Evolutionary conservation across 2,329 filamentous ascomycete species (phyloP).

Genomic region (Ascochyta lentis): DNA sequence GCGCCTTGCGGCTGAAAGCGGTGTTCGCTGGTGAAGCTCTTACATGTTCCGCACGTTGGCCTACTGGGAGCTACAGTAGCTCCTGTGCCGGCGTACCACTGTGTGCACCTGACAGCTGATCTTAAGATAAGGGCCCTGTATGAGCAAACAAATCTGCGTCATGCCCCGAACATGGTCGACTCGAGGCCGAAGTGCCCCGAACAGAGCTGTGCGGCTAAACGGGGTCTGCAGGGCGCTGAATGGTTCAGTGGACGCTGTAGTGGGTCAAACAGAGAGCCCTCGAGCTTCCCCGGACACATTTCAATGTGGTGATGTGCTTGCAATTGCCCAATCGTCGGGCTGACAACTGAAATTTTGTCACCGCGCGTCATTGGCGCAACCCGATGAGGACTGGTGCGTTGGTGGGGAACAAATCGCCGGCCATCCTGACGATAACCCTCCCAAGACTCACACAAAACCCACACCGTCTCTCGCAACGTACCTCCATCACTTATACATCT

Average conservation of each 20-base stretch:
- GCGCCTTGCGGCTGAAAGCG: constrained; percentile 11
- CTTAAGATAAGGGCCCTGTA: constrained; percentile 11
- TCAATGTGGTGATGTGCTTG: constrained; percentile 8
- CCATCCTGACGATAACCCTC: constrained; percentile 21
- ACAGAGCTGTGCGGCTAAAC: constrained; percentile 5
- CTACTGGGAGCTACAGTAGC: constrained; percentile 8
- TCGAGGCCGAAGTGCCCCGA: constrained; percentile 16
- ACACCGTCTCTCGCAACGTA: constrained; percentile 8
- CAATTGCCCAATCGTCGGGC: constrained; percentile 24
- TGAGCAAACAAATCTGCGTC: constrained; percentile 18
- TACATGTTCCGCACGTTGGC: constrained; percentile 5
- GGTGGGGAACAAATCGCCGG: constrained; percentile 15
- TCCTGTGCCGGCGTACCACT: neutral
- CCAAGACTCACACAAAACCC: constrained; percentile 26
- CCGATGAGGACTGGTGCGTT: constrained; percentile 1
- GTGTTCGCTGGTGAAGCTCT: neutral
- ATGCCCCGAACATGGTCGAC: constrained; percentile 3
- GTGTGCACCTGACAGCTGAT: constrained; percentile 7
- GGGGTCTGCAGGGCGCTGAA: constrained; percentile 11
- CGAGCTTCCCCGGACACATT: constrained; percentile 14
- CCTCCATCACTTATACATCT: constrained; percentile 18
- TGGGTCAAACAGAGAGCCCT: constrained; percentile 14
- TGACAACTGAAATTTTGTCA: constrained; percentile 21
- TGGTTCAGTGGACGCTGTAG: constrained; percentile 13
- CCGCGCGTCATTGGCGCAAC: constrained; percentile 22